phyloP scores from a whole-genome alignment of 106 monocot species.

The Dendrobium nobile region DNA sequence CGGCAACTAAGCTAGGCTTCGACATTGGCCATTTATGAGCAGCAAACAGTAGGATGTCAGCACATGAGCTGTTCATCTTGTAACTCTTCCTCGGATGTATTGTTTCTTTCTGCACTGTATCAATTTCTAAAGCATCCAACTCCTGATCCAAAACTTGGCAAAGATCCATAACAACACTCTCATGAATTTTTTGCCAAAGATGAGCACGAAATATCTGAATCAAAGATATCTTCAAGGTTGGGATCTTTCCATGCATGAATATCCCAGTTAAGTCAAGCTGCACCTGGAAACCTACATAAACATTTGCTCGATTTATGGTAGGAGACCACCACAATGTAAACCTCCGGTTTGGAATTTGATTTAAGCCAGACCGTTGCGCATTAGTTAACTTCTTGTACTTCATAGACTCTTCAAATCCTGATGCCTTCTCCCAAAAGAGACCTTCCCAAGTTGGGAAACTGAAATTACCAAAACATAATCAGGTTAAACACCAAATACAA shows the following conservation, averaged over 20 bases:
- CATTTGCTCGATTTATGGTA: constrained; percentile 97
- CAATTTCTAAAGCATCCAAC: constrained; percentile 94
- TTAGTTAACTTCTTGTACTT: constrained; percentile 99
- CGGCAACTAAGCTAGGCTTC: constrained; percentile 94
- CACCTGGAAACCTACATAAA: constrained; percentile 99
- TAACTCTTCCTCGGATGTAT: constrained; percentile 99
- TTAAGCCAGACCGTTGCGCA: constrained; percentile 92
- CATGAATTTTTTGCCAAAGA: constrained; percentile 99
- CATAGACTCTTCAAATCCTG: constrained; percentile 99
- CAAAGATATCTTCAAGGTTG: constrained; percentile 94
- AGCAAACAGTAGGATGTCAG: constrained; percentile 95
- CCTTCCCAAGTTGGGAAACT: constrained; percentile 99
- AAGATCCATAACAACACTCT: constrained; percentile 99
- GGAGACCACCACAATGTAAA: constrained; percentile 99
- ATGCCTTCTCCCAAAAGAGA: constrained; percentile 99
- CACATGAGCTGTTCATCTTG: constrained; percentile 99
- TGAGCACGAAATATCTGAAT: constrained; percentile 99
- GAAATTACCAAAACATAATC: constrained; percentile 16
- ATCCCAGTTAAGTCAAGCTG: constrained; percentile 98
- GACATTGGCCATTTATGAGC: constrained; percentile 99
- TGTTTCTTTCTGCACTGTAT: constrained; percentile 99
- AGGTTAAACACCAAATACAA: neutral
- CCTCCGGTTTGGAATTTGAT: constrained; percentile 98
- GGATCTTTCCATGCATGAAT: constrained; percentile 99
- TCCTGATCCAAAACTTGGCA: constrained; percentile 99